Evolutionary conservation across 345 rosid genomes (phyloP), one percentile per base, ranked within the genome.

Genomic region (Euphorbia tirucalli): DNA sequence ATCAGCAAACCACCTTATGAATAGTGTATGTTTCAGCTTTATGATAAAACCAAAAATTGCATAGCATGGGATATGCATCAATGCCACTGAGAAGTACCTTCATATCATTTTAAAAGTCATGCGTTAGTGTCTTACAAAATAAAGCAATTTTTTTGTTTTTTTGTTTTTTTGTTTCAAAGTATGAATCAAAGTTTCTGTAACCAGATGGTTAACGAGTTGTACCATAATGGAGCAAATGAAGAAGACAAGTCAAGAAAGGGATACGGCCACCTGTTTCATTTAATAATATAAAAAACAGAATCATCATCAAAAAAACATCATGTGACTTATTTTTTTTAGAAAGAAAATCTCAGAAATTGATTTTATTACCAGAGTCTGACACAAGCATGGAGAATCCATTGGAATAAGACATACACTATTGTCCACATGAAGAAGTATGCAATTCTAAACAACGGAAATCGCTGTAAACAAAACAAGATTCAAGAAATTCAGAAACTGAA

Each of bases 241-340:
- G 99, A 93, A 71, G 96, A 89, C 76, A 96, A 65, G 82, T 96
- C 99, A 25, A 96, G 88, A 72, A 96, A 96, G 58, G 98, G 98
- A 73, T 93, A 96, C 22, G 98, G 98, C 98, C 98, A 96, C 99
- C 99, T 92, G 86, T 82, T 73, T 72, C 52, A 62, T 61, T 8
- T 25, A 71, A 24, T 14, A 27, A 21, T 54, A 70, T 32, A 49
- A 44, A 43, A 60, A 13, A 46, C 19, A 13, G 7, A 35, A n/a
- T n/a, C 7, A 7, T 35, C 7, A n/a, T 35, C 7, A 35, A 35
- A 46, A 46, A 46, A 46, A 46, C 52, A 46, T 46, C 44, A 41
- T 41, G 44, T 18, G 57, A 56, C 14, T 22, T 18, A 8, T 39
- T 61, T 4, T 3, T 56, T n/a, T 27, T 28, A n/a, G 2, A 9